These are phyloP conservation scores for Hypsizygus marmoreus DNA, from an alignment of 768 basidiomycete species.

Conservation along the genomic window DNA sequence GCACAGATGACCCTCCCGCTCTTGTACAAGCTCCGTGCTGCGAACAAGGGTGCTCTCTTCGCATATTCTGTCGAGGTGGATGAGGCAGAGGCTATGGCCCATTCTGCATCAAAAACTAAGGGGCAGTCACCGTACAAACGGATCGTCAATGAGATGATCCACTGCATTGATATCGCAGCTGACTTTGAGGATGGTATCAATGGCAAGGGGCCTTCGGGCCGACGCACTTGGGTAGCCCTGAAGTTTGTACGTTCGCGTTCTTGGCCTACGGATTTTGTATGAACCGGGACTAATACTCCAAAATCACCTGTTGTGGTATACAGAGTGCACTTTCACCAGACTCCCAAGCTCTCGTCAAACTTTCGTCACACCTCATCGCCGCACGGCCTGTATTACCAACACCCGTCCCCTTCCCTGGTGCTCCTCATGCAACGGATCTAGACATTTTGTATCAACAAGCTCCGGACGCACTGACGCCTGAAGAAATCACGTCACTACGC, in stretches of 20 bases:
- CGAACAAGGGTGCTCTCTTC: conserved; percentile 76
- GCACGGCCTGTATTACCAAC: conserved; percentile 36
- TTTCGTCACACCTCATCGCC: conserved; percentile 60
- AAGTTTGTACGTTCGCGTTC: conserved; percentile 61
- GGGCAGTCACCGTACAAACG: conserved; percentile 50
- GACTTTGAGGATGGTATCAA: conserved; percentile 67
- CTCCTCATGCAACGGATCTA: conserved; percentile 60
- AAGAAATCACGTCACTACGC: conserved; percentile 62
- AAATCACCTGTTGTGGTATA: too few species aligned
- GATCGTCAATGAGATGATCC: conserved; percentile 74
- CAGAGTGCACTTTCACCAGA: conserved; percentile 74
- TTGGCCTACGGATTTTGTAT: conserved; percentile 1
- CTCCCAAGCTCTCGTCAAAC: conserved; percentile 56
- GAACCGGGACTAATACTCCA: too few species aligned
- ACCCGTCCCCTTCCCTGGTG: conserved; percentile 68
- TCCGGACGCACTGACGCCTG: conserved; percentile 36
- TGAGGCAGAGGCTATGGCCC: conserved; percentile 48
- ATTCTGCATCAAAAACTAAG: conserved; percentile 17
- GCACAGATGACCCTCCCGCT: conserved; percentile 68
- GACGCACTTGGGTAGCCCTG: conserved; percentile 82
- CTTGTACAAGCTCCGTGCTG: conserved; percentile 58
- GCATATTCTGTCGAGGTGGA: conserved; percentile 88
- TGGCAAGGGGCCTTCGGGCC: conserved; percentile 27
- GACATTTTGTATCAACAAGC: conserved; percentile 38
- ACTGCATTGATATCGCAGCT: conserved; percentile 76